These are phyloP conservation scores for Breynia disticha DNA, from an alignment of 441 rosid species.

Conservation along the genomic window DNA sequence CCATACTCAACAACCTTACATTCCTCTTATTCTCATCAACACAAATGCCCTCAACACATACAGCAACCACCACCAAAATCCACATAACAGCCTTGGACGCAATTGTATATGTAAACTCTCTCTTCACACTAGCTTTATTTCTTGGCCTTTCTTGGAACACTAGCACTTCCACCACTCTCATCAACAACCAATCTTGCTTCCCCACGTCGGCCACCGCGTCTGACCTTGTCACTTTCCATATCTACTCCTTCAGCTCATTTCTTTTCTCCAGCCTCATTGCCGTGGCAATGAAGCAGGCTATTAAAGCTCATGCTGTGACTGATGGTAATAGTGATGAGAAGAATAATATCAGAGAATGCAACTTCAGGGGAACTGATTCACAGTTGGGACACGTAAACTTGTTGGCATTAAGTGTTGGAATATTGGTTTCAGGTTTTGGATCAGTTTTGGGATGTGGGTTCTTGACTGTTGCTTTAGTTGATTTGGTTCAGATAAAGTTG, in stretches of 20 bases:
- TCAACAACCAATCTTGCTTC: constrained; percentile 25
- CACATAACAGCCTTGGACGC: constrained; percentile 74
- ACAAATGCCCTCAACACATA: too few species aligned
- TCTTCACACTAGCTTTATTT: constrained; percentile 76
- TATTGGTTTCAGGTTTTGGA: constrained; percentile 47
- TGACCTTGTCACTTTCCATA: constrained; percentile 56
- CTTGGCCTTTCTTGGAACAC: constrained; percentile 47
- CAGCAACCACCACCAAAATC: constrained; percentile 34
- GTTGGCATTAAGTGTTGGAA: constrained; percentile 42
- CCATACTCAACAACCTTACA: too few species aligned
- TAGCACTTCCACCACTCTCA: constrained; percentile 20
- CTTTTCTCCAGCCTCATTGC: constrained; percentile 86
- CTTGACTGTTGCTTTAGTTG: constrained; percentile 62
- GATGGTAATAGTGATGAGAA: constrained; percentile 9
- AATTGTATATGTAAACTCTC: constrained; percentile 65
- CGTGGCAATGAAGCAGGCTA: constrained; percentile 56
- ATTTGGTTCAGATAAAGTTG: constrained; percentile 72
- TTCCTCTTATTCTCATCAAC: too few species aligned
- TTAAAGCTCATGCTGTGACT: constrained; percentile 21
- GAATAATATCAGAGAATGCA: too few species aligned
- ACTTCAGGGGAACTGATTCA: constrained; percentile 10
- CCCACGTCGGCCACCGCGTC: constrained; percentile 32
- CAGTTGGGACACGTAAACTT: constrained; percentile 37
- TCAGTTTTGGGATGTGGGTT: constrained; percentile 76
- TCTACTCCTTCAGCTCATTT: constrained; percentile 74